phyloP scores from a whole-genome alignment of 1,139 yeast genomes.

The Debaryomyces sp. region DNA sequence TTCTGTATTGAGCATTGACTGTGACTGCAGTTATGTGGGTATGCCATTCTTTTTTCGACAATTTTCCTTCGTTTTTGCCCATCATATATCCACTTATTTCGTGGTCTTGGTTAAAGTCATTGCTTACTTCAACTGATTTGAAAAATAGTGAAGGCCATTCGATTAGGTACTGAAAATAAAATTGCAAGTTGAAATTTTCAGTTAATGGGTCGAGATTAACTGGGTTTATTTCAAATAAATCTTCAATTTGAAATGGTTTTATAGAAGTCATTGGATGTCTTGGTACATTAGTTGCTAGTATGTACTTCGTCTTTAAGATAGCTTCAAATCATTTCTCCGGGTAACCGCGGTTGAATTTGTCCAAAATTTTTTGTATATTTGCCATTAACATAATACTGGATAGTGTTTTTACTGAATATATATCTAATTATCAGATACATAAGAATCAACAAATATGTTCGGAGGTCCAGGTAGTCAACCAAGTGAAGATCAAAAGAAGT shows the following conservation, averaged over 20 bases:
- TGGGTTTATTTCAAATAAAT: conserved; percentile 69
- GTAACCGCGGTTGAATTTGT: not conserved
- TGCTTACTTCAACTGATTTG: conserved; percentile 56
- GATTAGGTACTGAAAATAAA: conserved; percentile 80
- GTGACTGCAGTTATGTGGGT: conserved; percentile 97
- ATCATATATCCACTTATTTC: conserved; percentile 78
- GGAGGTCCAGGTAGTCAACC: conserved; percentile 75
- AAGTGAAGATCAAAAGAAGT: conserved; percentile 76
- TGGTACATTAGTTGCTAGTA: not conserved
- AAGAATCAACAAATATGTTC: conserved; percentile 52
- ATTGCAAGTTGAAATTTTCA: conserved; percentile 83
- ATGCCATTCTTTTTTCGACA: conserved; percentile 80
- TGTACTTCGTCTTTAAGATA: not conserved
- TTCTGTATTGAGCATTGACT: conserved; percentile 75
- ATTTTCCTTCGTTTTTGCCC: conserved; percentile 91
- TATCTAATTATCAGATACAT: conserved; percentile 3
- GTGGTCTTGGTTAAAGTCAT: conserved; percentile 19
- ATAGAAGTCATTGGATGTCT: conserved; percentile 70
- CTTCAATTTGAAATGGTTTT: conserved; percentile 84
- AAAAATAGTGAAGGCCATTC: conserved; percentile 91
- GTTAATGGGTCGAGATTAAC: conserved; percentile 87
- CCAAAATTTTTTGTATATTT: not conserved
- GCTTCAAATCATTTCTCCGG: not conserved
- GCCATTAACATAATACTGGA: conserved; percentile 2
- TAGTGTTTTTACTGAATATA: not conserved